phyloP scores from a whole-genome alignment of 2,329 filamentous ascomycete species.

The Pyrenochaeta sp. region DNA sequence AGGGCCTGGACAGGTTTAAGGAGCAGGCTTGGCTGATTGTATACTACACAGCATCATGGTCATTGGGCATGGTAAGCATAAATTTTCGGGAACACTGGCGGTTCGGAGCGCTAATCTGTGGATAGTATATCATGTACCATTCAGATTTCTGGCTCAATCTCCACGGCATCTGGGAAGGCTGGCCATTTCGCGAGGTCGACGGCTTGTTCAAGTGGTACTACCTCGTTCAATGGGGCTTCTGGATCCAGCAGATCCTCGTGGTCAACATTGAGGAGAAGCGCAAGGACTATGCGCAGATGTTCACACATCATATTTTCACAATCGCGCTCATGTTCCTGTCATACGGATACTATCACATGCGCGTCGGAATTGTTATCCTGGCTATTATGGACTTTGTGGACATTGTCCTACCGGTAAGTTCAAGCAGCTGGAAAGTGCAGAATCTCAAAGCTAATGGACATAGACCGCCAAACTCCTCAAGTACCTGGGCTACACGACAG shows the following conservation, averaged over 20 bases:
- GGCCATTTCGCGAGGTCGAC: conserved; percentile 79
- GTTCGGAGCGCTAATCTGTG: conserved; percentile 18
- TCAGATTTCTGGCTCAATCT: conserved; percentile 83
- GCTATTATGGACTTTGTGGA: conserved; percentile 95
- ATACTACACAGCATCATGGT: conserved; percentile 85
- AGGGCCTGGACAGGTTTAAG: conserved; percentile 82
- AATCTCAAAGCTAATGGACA: conserved; percentile 16
- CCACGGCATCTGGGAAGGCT: conserved; percentile 81
- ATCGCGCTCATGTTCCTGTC: conserved; percentile 79
- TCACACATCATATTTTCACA: conserved; percentile 92
- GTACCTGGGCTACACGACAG: conserved; percentile 77
- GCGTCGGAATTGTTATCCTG: conserved; percentile 87
- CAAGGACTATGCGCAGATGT: conserved; percentile 97
- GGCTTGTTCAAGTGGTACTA: conserved; percentile 88
- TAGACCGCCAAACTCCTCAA: conserved; percentile 90
- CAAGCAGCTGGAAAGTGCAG: background rate
- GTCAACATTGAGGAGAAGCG: conserved; percentile 93
- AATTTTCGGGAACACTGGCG: background rate
- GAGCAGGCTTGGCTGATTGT: conserved; percentile 93
- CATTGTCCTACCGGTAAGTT: conserved; percentile 77
- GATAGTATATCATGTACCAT: conserved; percentile 79
- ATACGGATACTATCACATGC: conserved; percentile 86
- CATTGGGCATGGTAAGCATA: conserved; percentile 75
- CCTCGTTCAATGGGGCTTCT: conserved; percentile 88
- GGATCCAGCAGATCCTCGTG: conserved; percentile 91